Evolutionary conservation across 805 yeast genomes (phyloP).

Genomic region (Yarrowia sp.): DNA sequence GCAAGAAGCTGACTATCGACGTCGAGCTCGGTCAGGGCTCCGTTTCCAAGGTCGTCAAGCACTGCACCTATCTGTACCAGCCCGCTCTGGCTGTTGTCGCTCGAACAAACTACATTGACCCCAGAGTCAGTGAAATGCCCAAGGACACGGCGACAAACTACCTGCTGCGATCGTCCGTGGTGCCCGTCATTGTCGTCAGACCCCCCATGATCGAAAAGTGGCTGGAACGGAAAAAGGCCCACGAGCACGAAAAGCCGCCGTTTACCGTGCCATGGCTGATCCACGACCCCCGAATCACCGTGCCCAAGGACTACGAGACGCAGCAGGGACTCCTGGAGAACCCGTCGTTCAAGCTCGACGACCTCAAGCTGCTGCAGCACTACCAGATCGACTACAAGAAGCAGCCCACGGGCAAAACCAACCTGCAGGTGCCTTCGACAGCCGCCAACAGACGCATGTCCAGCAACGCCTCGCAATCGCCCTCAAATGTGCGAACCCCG

Average conservation of each 20-base stretch:
- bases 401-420: conserved; percentile 1
- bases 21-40: conserved; percentile 39
- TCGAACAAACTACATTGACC: conserved; percentile 37
- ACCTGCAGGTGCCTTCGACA: conserved; percentile 8
- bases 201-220: conserved; percentile 36
- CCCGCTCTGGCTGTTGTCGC: conserved; percentile 38
- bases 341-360: conserved; percentile 38
- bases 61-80: conserved; percentile 39
- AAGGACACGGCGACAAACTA: conserved; percentile 33
- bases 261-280: conserved; percentile 30
- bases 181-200: conserved; percentile 36
- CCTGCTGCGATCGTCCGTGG: conserved; percentile 28
- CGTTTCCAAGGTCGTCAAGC: conserved; percentile 37
- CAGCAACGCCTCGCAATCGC: conserved; percentile 14
- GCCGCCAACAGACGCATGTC: conserved; percentile 30
- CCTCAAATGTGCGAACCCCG: conserved; percentile 1
- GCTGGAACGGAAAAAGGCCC: conserved; percentile 1
- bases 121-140: conserved; percentile 38
- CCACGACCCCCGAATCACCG: conserved; percentile 31
- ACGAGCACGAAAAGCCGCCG: conserved; percentile 8
- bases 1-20: conserved; percentile 27
- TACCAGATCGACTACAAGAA: conserved; percentile 37
- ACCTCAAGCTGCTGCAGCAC: conserved; percentile 29
- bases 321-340: conserved; percentile 27
- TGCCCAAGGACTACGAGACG: conserved; percentile 29